A percentile compares a stretch with the other conserved stretches of the same genome.
Conservation (phyloP, 495 filamentous ascomycete species). For the Hypoxylon fragiforme region DNA sequence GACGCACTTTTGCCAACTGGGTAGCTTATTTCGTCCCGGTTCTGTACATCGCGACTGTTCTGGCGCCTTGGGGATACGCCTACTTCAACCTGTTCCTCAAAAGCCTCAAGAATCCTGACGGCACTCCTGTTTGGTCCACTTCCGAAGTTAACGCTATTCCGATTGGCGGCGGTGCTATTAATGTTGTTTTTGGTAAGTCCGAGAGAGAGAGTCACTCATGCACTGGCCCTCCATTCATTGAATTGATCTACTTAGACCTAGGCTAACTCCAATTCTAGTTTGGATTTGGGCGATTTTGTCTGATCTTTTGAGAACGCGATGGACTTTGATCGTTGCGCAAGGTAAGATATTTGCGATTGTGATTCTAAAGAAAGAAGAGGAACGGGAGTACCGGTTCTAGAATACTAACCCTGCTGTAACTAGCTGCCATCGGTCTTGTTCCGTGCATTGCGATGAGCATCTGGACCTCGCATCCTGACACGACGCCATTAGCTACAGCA, state of each 20-base stretch:
- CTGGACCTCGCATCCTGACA: constrained; percentile 41
- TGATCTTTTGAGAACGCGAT: constrained; percentile 42
- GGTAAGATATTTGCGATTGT: constrained; percentile 34
- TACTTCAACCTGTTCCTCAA: constrained; percentile 49
- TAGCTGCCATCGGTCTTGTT: constrained; percentile 42
- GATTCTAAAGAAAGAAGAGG: too few relatives aligned
- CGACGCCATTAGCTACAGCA: constrained; percentile 38
- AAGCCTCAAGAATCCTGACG: constrained; percentile 39
- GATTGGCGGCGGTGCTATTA: constrained; percentile 43
- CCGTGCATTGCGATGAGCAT: constrained; percentile 45
- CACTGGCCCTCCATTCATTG: not conserved
- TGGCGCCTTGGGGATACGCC: constrained; percentile 45
- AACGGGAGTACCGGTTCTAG: too few relatives aligned
- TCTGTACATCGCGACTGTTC: constrained; percentile 43
- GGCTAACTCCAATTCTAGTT: constrained; percentile 27
- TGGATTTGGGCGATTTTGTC: constrained; percentile 48
- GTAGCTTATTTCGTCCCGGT: constrained; percentile 42
- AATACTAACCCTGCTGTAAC: too few relatives aligned
- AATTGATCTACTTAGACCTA: not conserved
- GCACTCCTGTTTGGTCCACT: constrained; percentile 40
- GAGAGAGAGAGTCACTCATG: too few relatives aligned
- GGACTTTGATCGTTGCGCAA: constrained; percentile 44
- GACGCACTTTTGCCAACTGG: constrained; percentile 42
- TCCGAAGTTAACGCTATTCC: constrained; percentile 46
- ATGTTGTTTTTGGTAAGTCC: constrained; percentile 42